Percentiles rank a stretch among this genome's conserved stretches.
Evolutionary conservation across 208 protist genomes (phyloP).

Genomic region (Leptomonas pyrrhocoris): DNA sequence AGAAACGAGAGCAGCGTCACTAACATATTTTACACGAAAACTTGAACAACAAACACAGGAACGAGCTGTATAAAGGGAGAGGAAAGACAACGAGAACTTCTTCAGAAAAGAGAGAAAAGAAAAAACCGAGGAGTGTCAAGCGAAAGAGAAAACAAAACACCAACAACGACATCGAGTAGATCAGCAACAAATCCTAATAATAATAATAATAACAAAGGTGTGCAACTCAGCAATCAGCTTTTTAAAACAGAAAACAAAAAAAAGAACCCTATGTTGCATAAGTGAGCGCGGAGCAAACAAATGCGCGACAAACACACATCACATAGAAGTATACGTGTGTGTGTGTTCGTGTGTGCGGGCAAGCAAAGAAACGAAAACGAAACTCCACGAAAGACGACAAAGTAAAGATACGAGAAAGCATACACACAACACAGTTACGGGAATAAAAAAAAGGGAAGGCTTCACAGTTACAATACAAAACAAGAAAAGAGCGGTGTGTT

Average conservation of each 20-base stretch:
- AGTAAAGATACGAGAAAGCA: neutral
- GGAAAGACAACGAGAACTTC: neutral
- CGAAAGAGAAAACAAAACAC: neutral
- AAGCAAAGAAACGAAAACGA: conserved; percentile 10
- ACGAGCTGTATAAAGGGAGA: no score
- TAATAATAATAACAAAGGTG: no score
- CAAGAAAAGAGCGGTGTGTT: neutral
- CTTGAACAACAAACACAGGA: neutral
- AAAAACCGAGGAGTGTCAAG: neutral
- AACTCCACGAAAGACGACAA: neutral
- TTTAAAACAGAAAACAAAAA: no score
- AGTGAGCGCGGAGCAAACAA: no score
- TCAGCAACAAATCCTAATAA: no score
- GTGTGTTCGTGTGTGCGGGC: no score
- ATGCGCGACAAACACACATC: neutral
- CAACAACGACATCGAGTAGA: no score
- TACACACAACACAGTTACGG: no score
- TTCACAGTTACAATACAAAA: conserved; percentile 7
- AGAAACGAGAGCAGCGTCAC: neutral
- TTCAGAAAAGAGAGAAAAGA: neutral
- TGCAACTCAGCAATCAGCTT: no score
- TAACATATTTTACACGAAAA: no score
- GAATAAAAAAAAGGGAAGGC: neutral
- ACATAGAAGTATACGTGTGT: neutral
- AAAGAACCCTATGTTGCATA: no score